Base-by-base conservation (phyloP, 768 basidiomycete genomes). In the Rubroboletus pulcherrimus region DNA sequence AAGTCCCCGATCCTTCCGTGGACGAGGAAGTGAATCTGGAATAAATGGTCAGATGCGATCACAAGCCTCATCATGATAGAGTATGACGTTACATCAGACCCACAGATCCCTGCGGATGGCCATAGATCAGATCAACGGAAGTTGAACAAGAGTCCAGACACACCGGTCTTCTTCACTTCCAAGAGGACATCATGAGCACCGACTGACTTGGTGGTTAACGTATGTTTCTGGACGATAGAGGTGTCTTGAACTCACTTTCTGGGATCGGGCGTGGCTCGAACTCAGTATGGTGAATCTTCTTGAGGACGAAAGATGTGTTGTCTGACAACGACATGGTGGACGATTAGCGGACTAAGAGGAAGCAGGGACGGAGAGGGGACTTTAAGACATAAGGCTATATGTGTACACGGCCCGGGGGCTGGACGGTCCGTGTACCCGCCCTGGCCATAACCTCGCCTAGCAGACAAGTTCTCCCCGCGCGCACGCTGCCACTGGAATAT, bases 91-190 rank as follows among this genome's bases (percentile, higher is more conserved):
- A 89, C 89, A 79, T 96, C 93, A 55, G 91, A 93, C 37, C 93
- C 93, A 68, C 92, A 95, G 60, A 95, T 94, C 49, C 93, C 93
- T 91, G 59, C 24, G 43, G 34, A 50, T 62, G 37, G 12, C 34
- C 52, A 49, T 43, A 26, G 35, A 57, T 66, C 44, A 61, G 47
- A 44, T 51, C 51, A 53, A 44, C n/a, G 33, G 26, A 50, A 55
- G 44, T 54, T 29, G 39, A 39, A 38, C 4, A 49, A 49, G 10
- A 30, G 41, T 53, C 30, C 48, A 40, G n/a, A 63, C 79, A 56
- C 56, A 86, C 91, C 93, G 17, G 94, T 96, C 75, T 94, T 94
- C 75, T 92, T 93, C 40, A 98, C 88, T 63, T 89, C 78, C 34
- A 98, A 84, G 21, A 98, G 83, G 40, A 93, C 92, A 59, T 97